phyloP scores from a whole-genome alignment of 371 early-diverging fungal species.

The Synchytrium microbalum region DNA sequence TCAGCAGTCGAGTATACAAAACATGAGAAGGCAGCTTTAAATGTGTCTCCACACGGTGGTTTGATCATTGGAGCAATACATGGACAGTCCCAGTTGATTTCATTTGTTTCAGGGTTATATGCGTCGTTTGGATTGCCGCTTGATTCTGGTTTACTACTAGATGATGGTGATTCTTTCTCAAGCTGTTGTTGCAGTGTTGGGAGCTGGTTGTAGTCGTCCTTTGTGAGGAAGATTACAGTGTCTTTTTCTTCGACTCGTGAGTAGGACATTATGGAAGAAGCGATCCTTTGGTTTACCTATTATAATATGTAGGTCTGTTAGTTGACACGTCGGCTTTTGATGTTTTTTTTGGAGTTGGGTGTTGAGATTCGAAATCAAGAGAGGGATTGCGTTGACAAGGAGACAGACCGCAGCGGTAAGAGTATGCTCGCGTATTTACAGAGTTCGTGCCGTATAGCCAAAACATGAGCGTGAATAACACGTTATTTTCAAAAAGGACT shows the following conservation, averaged over 20 bases:
- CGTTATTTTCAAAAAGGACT: no score
- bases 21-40: slow-evolving; percentile 95
- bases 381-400: no score
- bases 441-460: no score
- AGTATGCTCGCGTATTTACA: no score
- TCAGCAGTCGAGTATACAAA: slow-evolving; percentile 85
- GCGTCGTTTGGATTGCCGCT: slow-evolving; percentile 27
- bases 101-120: slow-evolving; percentile 64
- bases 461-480: no score
- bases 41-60: slow-evolving; percentile 91
- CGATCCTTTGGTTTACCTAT: no score
- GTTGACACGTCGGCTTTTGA: no score
- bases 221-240: slow-evolving; percentile 39
- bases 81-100: slow-evolving; percentile 98
- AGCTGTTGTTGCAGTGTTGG: neutral
- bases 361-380: no score
- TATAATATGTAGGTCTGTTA: no score
- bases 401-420: no score
- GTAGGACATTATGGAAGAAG: slow-evolving; percentile 31
- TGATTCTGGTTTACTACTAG: neutral
- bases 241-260: slow-evolving; percentile 36
- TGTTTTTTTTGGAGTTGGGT: no score
- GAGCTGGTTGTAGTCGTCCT: slow-evolving; percentile 4
- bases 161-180: neutral
- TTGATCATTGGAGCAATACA: slow-evolving; percentile 91